Conservation (phyloP, 495 filamentous ascomycete genomes). For the Wilcoxina mikolae region DNA sequence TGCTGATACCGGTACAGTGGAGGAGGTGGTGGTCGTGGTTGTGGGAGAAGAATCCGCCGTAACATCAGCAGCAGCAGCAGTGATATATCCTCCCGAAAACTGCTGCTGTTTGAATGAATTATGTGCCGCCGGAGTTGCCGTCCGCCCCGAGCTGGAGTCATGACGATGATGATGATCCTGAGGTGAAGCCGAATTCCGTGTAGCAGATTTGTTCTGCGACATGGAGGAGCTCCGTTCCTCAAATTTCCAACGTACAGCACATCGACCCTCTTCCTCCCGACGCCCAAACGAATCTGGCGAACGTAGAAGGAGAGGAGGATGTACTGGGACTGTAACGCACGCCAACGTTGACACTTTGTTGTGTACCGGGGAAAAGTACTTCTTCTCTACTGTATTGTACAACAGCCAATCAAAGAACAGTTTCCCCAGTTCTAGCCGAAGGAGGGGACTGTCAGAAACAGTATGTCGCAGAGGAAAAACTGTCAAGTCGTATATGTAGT, state of each 20-base stretch:
- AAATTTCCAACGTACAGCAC: conserved; percentile 25
- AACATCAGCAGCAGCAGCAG: no score
- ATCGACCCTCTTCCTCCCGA: conserved; percentile 29
- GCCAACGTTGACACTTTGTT: conserved; percentile 25
- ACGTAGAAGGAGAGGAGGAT: conserved; percentile 29
- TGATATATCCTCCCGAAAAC: neutral
- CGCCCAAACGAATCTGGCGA: conserved; percentile 27
- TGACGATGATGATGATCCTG: neutral
- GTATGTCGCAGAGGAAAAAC: neutral
- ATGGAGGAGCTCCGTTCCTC: conserved; percentile 29
- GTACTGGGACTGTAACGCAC: conserved; percentile 25
- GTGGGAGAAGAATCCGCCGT: neutral
- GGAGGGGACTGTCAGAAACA: neutral
- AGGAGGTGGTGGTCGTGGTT: neutral
- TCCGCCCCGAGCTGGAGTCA: neutral
- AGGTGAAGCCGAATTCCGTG: conserved; percentile 15
- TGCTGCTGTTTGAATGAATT: neutral
- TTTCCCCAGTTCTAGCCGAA: no score
- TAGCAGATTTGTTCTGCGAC: conserved; percentile 25
- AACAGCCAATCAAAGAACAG: neutral
- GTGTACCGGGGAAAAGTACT: neutral
- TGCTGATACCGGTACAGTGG: conserved; percentile 13
- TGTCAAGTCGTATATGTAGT: no score
- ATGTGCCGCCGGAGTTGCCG: neutral
- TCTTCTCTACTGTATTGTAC: no score